phyloP scores from a whole-genome alignment of 495 filamentous ascomycete species.

The Aspergillus baeticus region DNA sequence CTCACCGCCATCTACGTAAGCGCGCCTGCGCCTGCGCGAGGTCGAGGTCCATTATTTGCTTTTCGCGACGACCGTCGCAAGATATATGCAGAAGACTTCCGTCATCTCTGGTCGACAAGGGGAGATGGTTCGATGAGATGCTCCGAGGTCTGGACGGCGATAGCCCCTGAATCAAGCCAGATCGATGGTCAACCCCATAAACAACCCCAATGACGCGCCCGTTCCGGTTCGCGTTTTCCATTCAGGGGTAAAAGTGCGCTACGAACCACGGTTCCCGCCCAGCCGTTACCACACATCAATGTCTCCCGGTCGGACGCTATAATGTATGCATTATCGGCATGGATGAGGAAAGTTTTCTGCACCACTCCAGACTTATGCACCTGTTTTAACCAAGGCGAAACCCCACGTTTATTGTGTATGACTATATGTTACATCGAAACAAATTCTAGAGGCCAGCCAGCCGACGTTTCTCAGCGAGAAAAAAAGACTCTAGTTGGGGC shows the following conservation, averaged over 20 bases:
- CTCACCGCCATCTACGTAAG: slow-evolving; percentile 18
- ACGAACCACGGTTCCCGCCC: slow-evolving; percentile 34
- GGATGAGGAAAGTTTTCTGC: slow-evolving; percentile 2
- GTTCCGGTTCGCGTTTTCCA: slow-evolving; percentile 22
- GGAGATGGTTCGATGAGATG: not conserved
- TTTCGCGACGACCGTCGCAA: too few relatives aligned
- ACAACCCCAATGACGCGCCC: slow-evolving; percentile 14
- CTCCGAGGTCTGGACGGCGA: too few relatives aligned
- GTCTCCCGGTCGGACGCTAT: not conserved
- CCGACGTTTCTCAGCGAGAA: not conserved
- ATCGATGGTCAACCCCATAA: slow-evolving; percentile 16
- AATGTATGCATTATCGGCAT: slow-evolving; percentile 4
- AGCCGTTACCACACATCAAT: slow-evolving; percentile 5
- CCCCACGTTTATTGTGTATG: slow-evolving; percentile 6
- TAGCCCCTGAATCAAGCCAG: slow-evolving; percentile 1
- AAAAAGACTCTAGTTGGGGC: slow-evolving; percentile 29
- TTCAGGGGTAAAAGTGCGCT: slow-evolving; percentile 31
- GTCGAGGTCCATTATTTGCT: not conserved
- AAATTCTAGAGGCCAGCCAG: not conserved
- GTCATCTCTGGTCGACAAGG: not conserved
- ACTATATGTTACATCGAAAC: slow-evolving; percentile 18
- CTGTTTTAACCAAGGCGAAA: not conserved
- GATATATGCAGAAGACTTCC: too few relatives aligned
- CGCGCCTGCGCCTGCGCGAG: not conserved
- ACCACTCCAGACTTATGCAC: not conserved